Base-by-base conservation (phyloP, 164 flowering plant genomes). In the Paratinospora sagittata region DNA sequence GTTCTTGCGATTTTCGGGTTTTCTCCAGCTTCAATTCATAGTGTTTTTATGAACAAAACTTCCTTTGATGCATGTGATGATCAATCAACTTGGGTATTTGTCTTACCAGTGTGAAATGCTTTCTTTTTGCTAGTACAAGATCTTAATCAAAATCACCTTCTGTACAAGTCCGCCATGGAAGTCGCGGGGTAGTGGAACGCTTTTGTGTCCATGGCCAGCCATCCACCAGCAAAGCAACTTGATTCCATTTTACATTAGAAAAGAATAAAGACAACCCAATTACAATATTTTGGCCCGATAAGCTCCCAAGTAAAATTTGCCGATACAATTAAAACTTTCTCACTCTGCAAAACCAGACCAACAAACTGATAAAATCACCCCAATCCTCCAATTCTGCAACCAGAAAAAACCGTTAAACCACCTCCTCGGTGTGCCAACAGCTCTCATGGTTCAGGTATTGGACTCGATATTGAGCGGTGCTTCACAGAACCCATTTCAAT, bases 121-220 rank as follows among this genome's bases (percentile, higher is more conserved):
- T 65, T 47, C 27, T 27, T 45, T 70, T 21, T 78, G 43, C 63
- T 11, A 57, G 55, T 57, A 70, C 70, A 66, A 64, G 6, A 21
- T 60, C 68, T 49, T 62, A 65, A 45, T 39, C 13, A 63, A 27
- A 63, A 67, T 67, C 76, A 78, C 41, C 72, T 65, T 76, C 81
- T 84, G 82, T 84, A 84, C 87, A 82, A n/a, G 60, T 77, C 60
- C 68, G 64, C 58, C 58, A 63, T 37, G 72, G 60, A 66, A 52
- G 65, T 73, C 21, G 57, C 69, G 11, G 65, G 60, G 63, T 27
- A 72, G 75, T 43, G 64, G 23, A 49, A 75, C 61, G 61, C 37
- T 66, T 65, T 30, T 30, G 34, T 1, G 71, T 39, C 62, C 71
- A 64, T 70, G 34, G 68, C 73, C 70, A 16, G 67, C 66, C 39